Conservation (phyloP, 192 early-diverging fungal genomes). For the Geosiphon pyriformis region DNA sequence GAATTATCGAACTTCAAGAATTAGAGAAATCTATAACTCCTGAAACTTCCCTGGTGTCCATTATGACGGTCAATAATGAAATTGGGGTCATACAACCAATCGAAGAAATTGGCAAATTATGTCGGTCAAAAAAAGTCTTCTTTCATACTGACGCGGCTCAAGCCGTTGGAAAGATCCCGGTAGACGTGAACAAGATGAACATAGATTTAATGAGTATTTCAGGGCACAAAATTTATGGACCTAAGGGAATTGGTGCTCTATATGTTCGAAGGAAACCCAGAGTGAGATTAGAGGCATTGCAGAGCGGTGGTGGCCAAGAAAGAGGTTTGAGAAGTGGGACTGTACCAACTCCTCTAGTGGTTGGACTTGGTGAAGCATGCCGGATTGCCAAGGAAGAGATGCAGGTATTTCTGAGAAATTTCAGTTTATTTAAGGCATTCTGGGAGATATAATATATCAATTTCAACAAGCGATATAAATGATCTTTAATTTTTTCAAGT, state of each 20-base stretch:
- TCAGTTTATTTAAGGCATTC: too few species aligned
- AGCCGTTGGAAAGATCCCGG: conserved; percentile 90
- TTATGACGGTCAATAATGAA: conserved; percentile 99
- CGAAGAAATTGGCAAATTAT: conserved; percentile 82
- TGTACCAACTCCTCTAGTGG: conserved; percentile 83
- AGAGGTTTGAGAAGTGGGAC: conserved; percentile 91
- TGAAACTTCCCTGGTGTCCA: conserved; percentile 84
- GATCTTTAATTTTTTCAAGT: conserved; percentile 52
- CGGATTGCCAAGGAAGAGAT: conserved; percentile 74
- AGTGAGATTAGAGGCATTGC: conserved; percentile 85
- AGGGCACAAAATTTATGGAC: conserved; percentile 98
- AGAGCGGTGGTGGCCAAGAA: conserved; percentile 95
- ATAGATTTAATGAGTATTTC: conserved; percentile 94
- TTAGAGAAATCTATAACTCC: conserved; percentile 82
- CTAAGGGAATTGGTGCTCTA: conserved; percentile 91
- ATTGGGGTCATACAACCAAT: conserved; percentile 96
- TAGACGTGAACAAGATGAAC: conserved; percentile 89
- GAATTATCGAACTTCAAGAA: conserved; percentile 74
- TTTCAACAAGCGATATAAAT: too few species aligned
- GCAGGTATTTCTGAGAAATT: conserved; percentile 48
- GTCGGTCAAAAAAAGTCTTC: conserved; percentile 83
- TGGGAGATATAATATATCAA: too few species aligned
- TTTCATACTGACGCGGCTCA: conserved; percentile 98
- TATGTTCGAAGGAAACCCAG: conserved; percentile 91
- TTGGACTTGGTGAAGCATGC: conserved; percentile 89